Base-by-base conservation (phyloP, 352 stramenopile genomes). In the Phytophthora citrophthora region DNA sequence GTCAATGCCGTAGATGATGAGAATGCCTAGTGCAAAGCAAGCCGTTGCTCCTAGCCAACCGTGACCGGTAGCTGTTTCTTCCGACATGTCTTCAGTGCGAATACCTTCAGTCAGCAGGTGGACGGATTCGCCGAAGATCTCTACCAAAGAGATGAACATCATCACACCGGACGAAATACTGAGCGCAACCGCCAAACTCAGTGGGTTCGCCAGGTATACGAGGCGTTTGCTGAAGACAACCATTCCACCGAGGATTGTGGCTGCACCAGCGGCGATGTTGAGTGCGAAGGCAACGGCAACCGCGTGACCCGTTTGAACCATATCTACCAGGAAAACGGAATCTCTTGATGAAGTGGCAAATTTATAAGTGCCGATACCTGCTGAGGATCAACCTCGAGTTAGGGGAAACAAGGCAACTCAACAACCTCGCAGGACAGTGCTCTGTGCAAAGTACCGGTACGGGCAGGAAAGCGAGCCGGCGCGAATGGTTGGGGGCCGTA, bases 11-110 rank as follows among this genome's bases (percentile, higher is more conserved):
- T 83, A 83, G 51, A 84, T 81, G 39, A 85, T 34, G 1, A 56
- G 29, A 5, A 97, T 89, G 46, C 91, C 93, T 12, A 63, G 75
- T 70, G 93, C 96, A 66, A 97, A 96, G 70, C 78, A 94, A 3
- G 80, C 48, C 5, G 91, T 97, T 10, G 88, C 79, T 54, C 78
- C 79, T 26, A 95, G 64, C 72, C 93, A 96, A 0, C 77, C 86
- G 34, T 88, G 72, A 18, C 73, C 69, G 12, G 24, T 51, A 13
- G 68, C 65, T 0, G 65, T 79, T 7, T 69, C 49, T 6, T 71
- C 43, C 9, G 60, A 62, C 59, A 77, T 66, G 16, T 59, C 48
- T 2, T 67, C 59, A 4, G 55, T 78, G 27, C 70, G 64, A 38
- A 80, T 68, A 7, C 70, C 72, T 49, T 66, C 45, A 5, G 52